phyloP scores from a whole-genome alignment of 2,329 filamentous ascomycete species.

The Lasiodiplodia hormozganensis region DNA sequence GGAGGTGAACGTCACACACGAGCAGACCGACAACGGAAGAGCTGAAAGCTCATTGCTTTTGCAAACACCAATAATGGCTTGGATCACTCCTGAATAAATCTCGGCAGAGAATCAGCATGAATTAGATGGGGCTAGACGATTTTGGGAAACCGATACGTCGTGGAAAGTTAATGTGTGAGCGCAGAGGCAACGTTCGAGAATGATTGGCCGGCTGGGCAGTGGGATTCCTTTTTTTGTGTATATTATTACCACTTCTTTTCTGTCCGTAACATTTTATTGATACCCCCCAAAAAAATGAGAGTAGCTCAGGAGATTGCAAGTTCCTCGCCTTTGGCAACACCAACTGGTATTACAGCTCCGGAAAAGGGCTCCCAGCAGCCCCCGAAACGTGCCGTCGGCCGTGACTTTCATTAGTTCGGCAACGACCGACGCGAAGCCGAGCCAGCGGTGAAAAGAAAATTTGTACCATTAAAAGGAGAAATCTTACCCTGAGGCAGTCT shows the following conservation, averaged over 20 bases:
- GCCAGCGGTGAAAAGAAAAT: slow-evolving; percentile 15
- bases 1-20: not conserved
- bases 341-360: not conserved
- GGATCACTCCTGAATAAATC: not conserved
- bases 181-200: not conserved
- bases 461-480: not conserved
- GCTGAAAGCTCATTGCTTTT: not conserved
- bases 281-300: not conserved
- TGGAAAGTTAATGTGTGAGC: not conserved
- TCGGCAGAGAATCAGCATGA: no score
- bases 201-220: not conserved
- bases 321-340: not conserved
- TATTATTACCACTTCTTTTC: not conserved
- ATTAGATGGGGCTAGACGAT: not conserved
- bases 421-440: slow-evolving; percentile 11
- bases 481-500: not conserved
- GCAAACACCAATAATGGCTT: not conserved
- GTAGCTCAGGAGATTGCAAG: not conserved
- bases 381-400: not conserved
- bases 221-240: not conserved
- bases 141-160: not conserved
- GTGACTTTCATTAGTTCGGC: not conserved
- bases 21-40: not conserved
- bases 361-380: not conserved
- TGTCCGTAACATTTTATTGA: not conserved